Conservation (phyloP, 257 asterid species). For the Verbascum thapsus region DNA sequence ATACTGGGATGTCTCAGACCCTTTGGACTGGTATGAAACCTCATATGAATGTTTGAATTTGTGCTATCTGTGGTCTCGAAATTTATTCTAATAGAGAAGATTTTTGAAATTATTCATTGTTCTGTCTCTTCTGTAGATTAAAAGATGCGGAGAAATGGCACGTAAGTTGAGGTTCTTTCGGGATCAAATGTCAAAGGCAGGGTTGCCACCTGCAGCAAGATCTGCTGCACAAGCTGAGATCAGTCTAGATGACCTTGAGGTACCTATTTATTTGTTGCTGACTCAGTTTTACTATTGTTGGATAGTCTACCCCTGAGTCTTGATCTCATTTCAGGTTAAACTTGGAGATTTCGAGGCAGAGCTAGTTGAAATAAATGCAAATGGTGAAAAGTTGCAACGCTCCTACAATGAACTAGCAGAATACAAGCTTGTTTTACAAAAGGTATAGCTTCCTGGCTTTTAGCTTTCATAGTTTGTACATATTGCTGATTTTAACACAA, state of each 20-base stretch:
- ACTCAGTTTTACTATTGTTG: conserved; percentile 18
- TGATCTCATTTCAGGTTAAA: conserved; percentile 42
- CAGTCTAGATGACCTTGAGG: conserved; percentile 90
- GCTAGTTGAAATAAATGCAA: conserved; percentile 64
- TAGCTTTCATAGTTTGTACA: conserved; percentile 18
- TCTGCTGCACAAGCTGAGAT: conserved; percentile 45
- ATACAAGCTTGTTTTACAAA: conserved; percentile 61
- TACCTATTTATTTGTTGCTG: conserved; percentile 32
- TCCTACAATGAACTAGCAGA: conserved; percentile 62
- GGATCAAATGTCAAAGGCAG: conserved; percentile 90
- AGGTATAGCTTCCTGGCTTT: conserved; percentile 40
- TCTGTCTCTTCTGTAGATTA: conserved; percentile 53
- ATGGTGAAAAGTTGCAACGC: conserved; percentile 61
- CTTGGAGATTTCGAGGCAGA: conserved; percentile 68
- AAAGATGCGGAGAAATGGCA: conserved; percentile 99
- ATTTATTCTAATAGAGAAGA: conserved; percentile 9
- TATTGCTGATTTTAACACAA: conserved; percentile 1
- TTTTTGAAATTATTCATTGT: conserved; percentile 16
- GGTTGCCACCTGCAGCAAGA: conserved; percentile 55
- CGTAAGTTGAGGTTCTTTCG: conserved; percentile 87
- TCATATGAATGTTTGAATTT: conserved; percentile 10
- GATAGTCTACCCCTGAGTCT: conserved; percentile 22
- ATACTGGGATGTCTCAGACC: conserved; percentile 12
- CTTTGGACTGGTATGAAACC: conserved; percentile 4
- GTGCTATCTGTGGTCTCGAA: conserved; percentile 22